phyloP scores from a whole-genome alignment of 495 filamentous ascomycete genomes.

The Parachaetomium inaequale region DNA sequence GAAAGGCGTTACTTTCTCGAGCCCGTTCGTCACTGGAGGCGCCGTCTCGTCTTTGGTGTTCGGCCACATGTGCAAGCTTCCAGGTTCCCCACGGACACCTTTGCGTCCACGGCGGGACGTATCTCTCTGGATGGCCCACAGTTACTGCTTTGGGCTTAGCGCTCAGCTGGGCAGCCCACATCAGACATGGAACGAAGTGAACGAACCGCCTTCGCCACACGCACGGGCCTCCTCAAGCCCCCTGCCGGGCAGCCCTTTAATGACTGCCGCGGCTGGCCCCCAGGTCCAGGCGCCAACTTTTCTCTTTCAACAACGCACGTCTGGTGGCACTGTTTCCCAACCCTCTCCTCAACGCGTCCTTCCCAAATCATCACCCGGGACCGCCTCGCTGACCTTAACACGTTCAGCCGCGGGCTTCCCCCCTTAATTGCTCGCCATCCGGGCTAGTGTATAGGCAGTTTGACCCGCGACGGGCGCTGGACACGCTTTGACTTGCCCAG shows the following conservation, averaged over 20 bases:
- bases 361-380: slow-evolving; percentile 13
- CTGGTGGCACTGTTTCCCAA: slow-evolving; percentile 11
- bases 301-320: slow-evolving; percentile 30
- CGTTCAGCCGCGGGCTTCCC: slow-evolving; percentile 3
- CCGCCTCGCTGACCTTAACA: slow-evolving; percentile 8
- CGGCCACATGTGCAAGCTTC: slow-evolving; percentile 20
- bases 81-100: slow-evolving; percentile 21
- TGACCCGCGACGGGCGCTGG: slow-evolving; percentile 17
- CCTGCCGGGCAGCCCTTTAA: slow-evolving; percentile 23
- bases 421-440: slow-evolving; percentile 10
- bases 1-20: no score
- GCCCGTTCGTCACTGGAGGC: background rate
- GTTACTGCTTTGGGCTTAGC: background rate
- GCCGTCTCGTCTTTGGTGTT: background rate
- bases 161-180: background rate
- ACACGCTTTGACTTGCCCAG: slow-evolving; percentile 15
- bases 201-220: slow-evolving; percentile 6
- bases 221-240: slow-evolving; percentile 16
- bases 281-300: slow-evolving; percentile 28
- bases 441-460: slow-evolving; percentile 22
- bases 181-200: background rate
- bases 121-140: background rate
- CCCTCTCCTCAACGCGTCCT: slow-evolving; percentile 12
- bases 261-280: slow-evolving; percentile 45
- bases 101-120: slow-evolving; percentile 11